Conservation (phyloP, 1,139 yeast species). For the Dujonia santamariae region DNA sequence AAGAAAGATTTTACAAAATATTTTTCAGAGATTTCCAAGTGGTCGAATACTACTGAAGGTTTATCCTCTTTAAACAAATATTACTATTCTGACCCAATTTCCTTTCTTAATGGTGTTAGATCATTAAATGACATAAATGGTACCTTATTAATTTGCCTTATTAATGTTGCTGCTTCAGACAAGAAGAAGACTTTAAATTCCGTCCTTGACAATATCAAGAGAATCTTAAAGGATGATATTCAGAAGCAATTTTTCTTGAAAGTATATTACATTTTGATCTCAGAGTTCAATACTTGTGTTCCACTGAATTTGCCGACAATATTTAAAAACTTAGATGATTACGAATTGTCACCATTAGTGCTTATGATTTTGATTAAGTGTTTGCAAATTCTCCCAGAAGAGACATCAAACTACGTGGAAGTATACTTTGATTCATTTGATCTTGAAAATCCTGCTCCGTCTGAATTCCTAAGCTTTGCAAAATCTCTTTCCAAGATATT, state of each 20-base stretch:
- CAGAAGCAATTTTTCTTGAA: neutral
- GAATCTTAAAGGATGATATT: neutral
- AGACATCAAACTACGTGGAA: conserved; percentile 17
- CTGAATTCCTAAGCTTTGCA: conserved; percentile 20
- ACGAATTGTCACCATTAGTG: conserved; percentile 16
- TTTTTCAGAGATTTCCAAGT: neutral
- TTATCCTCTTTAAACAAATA: neutral
- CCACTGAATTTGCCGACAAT: conserved; percentile 2
- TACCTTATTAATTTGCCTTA: neutral
- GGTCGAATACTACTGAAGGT: conserved; percentile 2
- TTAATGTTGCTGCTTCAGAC: neutral
- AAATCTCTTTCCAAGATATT: conserved; percentile 21
- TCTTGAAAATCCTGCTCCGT: conserved; percentile 14
- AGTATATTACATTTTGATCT: neutral
- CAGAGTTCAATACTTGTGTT: conserved; percentile 1
- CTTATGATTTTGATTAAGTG: conserved; percentile 25
- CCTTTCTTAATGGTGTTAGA: conserved; percentile 3
- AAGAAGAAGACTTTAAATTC: neutral
- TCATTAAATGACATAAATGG: conserved; percentile 1
- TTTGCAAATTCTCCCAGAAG: conserved; percentile 16
- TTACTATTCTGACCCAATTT: neutral
- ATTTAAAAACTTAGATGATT: conserved; percentile 6
- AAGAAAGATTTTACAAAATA: no score
- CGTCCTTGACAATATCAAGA: neutral
- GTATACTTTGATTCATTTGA: conserved; percentile 24